Conservation (phyloP, 2,329 filamentous ascomycete species). For the Aspergillus novofumigatus region DNA sequence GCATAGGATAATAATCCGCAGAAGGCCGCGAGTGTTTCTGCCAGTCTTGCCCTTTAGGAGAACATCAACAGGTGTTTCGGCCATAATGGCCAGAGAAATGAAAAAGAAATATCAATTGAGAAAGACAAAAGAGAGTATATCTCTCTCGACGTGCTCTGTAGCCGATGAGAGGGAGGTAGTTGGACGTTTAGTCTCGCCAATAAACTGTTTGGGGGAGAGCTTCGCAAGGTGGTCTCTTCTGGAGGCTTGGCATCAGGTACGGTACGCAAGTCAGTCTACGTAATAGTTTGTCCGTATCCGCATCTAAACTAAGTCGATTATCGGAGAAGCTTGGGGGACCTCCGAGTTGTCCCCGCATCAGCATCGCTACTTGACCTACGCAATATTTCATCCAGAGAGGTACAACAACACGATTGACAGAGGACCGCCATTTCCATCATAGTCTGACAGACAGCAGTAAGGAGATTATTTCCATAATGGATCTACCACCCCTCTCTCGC, state of each 20-base stretch:
- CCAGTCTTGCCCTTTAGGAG: slow-evolving; percentile 75
- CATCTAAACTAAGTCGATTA: not conserved
- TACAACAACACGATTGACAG: not conserved
- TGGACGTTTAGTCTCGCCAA: slow-evolving; percentile 20
- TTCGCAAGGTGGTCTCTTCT: slow-evolving; percentile 43
- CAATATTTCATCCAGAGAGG: not conserved
- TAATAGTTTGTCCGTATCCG: not conserved
- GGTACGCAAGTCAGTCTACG: not conserved
- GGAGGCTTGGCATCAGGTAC: slow-evolving; percentile 34
- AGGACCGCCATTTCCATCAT: not conserved
- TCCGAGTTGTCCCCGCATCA: slow-evolving; percentile 32
- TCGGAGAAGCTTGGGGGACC: slow-evolving; percentile 16
- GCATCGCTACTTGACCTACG: not conserved
- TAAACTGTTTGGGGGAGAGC: slow-evolving; percentile 24
- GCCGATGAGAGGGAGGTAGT: slow-evolving; percentile 19
- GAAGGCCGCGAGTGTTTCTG: slow-evolving; percentile 75
- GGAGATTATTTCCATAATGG: slow-evolving; percentile 18
- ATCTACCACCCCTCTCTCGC: slow-evolving; percentile 25
- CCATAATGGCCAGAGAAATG: slow-evolving; percentile 41
- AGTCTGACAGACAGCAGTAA: not conserved
- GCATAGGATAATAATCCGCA: slow-evolving; percentile 83
- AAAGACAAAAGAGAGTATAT: slow-evolving; percentile 23
- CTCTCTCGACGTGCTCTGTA: slow-evolving; percentile 13
- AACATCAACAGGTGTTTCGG: slow-evolving; percentile 46
- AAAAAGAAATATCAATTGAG: slow-evolving; percentile 28